These are phyloP conservation scores for Candida silvicultrix DNA, from an alignment of 805 yeast species.

Conservation along the genomic window DNA sequence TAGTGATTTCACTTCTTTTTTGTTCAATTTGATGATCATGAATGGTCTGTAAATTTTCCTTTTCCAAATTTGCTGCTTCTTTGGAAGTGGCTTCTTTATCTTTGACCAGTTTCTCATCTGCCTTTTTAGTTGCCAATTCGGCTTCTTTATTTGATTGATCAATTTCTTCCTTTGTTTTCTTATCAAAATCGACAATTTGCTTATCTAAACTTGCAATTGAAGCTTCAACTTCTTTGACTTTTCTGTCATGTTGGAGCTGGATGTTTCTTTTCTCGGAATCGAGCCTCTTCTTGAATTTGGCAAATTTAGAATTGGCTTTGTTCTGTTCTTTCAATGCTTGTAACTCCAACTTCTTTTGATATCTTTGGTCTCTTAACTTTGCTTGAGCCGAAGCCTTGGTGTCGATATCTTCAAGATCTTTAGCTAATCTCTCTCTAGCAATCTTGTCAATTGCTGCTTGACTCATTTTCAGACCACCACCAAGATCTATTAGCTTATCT, in stretches of 20 bases:
- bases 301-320: slow-evolving; percentile 19
- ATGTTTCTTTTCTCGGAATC: slow-evolving; percentile 17
- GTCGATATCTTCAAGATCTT: slow-evolving; percentile 15
- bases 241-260: slow-evolving; percentile 9
- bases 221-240: slow-evolving; percentile 15
- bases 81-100: slow-evolving; percentile 12
- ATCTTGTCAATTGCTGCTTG: slow-evolving; percentile 20
- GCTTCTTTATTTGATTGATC: slow-evolving; percentile 11
- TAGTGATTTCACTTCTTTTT: slow-evolving; percentile 16
- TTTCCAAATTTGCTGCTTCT: slow-evolving; percentile 12
- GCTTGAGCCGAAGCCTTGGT: slow-evolving; percentile 20
- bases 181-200: slow-evolving; percentile 16
- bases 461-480: slow-evolving; percentile 23
- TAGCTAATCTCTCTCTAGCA: slow-evolving; percentile 18
- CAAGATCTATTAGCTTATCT: slow-evolving; percentile 20
- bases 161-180: slow-evolving; percentile 17
- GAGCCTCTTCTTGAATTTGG: slow-evolving; percentile 21
- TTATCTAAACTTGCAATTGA: slow-evolving; percentile 15
- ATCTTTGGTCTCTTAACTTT: slow-evolving; percentile 16
- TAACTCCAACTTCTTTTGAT: slow-evolving; percentile 19
- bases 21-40: slow-evolving; percentile 16
- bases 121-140: slow-evolving; percentile 6
- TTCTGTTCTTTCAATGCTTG: slow-evolving; percentile 19
- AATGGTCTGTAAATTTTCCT: slow-evolving; percentile 11
- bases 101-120: slow-evolving; percentile 14